Percentiles rank a stretch among this genome's conserved stretches.
These are phyloP conservation scores for Oemleria cerasiformis DNA, from an alignment of 306 rosid species.

Conservation along the genomic window DNA sequence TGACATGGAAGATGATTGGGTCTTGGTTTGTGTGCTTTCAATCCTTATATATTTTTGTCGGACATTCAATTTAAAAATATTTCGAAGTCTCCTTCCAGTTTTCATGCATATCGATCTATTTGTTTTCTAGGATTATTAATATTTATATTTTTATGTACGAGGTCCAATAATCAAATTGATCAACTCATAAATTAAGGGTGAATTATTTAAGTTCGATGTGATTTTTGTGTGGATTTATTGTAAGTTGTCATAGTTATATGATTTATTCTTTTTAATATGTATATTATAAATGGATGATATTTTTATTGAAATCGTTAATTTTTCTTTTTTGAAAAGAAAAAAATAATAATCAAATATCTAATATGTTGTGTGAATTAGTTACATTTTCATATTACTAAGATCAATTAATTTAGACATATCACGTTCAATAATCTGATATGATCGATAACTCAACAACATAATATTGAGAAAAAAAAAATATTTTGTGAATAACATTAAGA, in stretches of 20 bases:
- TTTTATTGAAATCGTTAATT: too few relatives aligned
- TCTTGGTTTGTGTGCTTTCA: neutral
- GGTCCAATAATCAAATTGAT: neutral
- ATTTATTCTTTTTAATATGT: too few relatives aligned
- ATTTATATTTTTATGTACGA: neutral
- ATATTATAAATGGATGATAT: too few relatives aligned
- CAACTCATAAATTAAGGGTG: neutral
- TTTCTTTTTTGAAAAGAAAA: too few relatives aligned
- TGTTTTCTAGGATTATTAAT: neutral
- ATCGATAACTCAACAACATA: neutral
- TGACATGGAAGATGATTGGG: neutral
- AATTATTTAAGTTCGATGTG: neutral
- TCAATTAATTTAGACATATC: neutral
- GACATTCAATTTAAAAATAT: neutral
- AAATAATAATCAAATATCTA: too few relatives aligned
- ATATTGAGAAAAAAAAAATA: neutral
- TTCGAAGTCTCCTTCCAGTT: neutral
- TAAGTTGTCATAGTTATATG: neutral
- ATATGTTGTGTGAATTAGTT: too few relatives aligned
- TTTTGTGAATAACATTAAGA: neutral
- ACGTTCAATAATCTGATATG: neutral
- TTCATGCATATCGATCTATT: neutral
- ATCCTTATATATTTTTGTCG: neutral
- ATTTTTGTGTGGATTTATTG: neutral
- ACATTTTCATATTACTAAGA: too few relatives aligned